Evolutionary conservation across 2,329 filamentous ascomycete genomes (phyloP), one percentile per base, ranked within the genome.

Genomic region (Gliomastix tumulicola): DNA sequence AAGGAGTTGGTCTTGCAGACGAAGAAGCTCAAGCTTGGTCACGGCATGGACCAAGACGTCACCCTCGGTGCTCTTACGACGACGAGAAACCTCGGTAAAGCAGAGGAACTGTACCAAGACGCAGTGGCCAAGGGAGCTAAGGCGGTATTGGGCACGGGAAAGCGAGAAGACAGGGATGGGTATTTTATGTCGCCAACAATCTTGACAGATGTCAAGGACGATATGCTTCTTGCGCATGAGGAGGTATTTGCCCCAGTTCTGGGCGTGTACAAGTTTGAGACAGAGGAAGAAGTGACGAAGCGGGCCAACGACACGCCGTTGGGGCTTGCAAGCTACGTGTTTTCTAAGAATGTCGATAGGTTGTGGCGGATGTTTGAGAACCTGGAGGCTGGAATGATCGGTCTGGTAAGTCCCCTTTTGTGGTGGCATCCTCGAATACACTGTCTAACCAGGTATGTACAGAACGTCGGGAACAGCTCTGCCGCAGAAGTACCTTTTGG

Each of bases 201-300:
- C 20, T 66, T 88, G 37, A 72, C 76, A 12, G 73, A 76, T 33
- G 81, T 84, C 69, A 83, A 61, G 12, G 66, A 67, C 43, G 70
- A 80, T 22, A 87, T 86, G 82, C 60, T 70, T 38, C 63, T 87
- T 41, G 73, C 78, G 18, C 65, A 66, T 3, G 82, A 87, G 45
- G 82, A 87, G 56, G 86, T 81, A 0, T 87, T 87, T 48, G 82
- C 81, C 1, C 83, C 82, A 2, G 71, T 87, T 1, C 79, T 81
- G 1, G 81, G 76, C 1, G 55, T 87, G 3, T 84, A 84, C 58
- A 64, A 71, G 12, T 87, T 87, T 52, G 69, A 82, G 21, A 77
- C 71, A 0, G 82, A 88, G 54, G 75, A 79, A 21, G 80, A 88
- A 41, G 82, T 84, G 7, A 69, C 85, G 8, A 63, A 71, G 38